These are phyloP conservation scores for Ogataea degrootiae DNA, from an alignment of 805 yeast species.

Conservation along the genomic window DNA sequence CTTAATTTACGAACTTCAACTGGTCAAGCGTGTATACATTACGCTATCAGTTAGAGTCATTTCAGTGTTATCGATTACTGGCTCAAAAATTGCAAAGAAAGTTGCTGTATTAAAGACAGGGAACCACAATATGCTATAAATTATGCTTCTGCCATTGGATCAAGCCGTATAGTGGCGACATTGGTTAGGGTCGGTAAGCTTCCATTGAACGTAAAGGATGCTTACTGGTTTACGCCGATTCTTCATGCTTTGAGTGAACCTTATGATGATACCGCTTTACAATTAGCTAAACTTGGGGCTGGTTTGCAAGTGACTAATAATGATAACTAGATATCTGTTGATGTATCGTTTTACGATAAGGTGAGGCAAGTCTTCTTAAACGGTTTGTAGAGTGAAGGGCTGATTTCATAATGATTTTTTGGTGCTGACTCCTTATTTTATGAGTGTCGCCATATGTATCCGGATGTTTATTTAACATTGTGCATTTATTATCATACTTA, in stretches of 20 bases:
- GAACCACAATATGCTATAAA: slow-evolving; percentile 66
- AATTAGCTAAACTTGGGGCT: slow-evolving; percentile 64
- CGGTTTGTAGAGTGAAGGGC: slow-evolving; percentile 20
- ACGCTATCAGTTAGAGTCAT: slow-evolving; percentile 71
- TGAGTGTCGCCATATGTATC: background rate
- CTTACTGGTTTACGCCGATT: slow-evolving; percentile 76
- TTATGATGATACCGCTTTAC: slow-evolving; percentile 67
- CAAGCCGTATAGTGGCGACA: slow-evolving; percentile 48
- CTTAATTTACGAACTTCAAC: slow-evolving; percentile 53
- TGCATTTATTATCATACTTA: too few species aligned
- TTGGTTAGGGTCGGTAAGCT: slow-evolving; percentile 50
- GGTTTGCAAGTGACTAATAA: slow-evolving; percentile 42
- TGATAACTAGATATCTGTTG: slow-evolving; percentile 51
- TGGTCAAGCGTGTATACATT: slow-evolving; percentile 72
- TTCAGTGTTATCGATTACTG: slow-evolving; percentile 47
- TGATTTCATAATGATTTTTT: slow-evolving; percentile 1
- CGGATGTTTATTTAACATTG: too few species aligned
- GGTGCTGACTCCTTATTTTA: too few species aligned
- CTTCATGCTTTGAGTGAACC: slow-evolving; percentile 94
- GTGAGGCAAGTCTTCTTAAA: slow-evolving; percentile 36
- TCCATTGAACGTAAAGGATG: slow-evolving; percentile 65
- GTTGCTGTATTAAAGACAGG: slow-evolving; percentile 62
- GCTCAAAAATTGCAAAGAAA: slow-evolving; percentile 51
- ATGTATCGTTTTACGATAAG: slow-evolving; percentile 53
- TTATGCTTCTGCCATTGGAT: slow-evolving; percentile 80